Evolutionary conservation across 768 basidiomycete genomes (phyloP).

Genomic region (Leccinum longicurvipes): DNA sequence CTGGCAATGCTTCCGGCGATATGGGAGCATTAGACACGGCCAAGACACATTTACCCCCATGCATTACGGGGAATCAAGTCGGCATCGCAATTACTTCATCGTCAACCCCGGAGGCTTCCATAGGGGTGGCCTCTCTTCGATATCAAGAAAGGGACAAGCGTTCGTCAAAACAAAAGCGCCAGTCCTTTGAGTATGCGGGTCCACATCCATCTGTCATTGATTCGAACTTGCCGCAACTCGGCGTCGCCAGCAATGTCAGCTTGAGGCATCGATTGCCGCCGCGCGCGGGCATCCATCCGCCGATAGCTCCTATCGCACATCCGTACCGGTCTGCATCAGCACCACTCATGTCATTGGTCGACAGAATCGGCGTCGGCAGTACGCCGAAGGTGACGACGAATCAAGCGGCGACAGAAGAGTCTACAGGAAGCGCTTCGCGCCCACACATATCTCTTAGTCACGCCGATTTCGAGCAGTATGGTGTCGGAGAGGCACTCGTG

Average conservation of each 20-base stretch:
- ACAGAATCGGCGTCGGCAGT: background rate
- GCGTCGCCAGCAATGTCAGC: slow-evolving; percentile 28
- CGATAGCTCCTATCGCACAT: slow-evolving; percentile 28
- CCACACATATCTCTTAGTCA: slow-evolving; percentile 28
- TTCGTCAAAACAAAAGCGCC: slow-evolving; percentile 18
- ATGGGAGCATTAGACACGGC: background rate
- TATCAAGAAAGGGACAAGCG: background rate
- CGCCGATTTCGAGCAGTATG: slow-evolving; percentile 45
- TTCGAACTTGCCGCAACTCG: slow-evolving; percentile 12
- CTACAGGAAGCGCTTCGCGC: background rate
- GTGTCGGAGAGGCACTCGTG: slow-evolving; percentile 61
- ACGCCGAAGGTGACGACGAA: background rate
- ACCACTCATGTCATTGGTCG: background rate
- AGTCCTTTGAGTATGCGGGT: slow-evolving; percentile 37
- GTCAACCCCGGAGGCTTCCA: slow-evolving; percentile 24
- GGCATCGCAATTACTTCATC: slow-evolving; percentile 45
- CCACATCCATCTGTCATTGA: slow-evolving; percentile 38
- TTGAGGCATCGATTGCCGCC: slow-evolving; percentile 38
- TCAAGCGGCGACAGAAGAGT: background rate
- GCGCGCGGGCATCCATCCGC: slow-evolving; percentile 20
- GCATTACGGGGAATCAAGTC: slow-evolving; percentile 27
- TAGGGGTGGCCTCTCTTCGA: slow-evolving; percentile 6
- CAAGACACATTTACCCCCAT: slow-evolving; percentile 32
- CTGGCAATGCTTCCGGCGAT: background rate
- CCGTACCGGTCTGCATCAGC: slow-evolving; percentile 18